phyloP scores from a whole-genome alignment of 2,329 filamentous ascomycete species.

The Fusarium concolor region DNA sequence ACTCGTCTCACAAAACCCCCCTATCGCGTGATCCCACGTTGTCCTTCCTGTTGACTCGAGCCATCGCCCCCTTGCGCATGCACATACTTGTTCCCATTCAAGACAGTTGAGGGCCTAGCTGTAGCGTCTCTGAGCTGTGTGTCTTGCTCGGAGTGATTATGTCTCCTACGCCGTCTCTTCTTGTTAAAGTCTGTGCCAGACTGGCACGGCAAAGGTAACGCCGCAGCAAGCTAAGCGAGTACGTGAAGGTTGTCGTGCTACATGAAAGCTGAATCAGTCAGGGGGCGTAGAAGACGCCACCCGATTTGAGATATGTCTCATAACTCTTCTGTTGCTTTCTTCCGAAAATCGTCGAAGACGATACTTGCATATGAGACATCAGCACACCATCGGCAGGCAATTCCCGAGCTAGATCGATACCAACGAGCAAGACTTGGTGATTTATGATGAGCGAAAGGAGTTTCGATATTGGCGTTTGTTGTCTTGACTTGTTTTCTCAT shows the following conservation, averaged over 20 bases:
- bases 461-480: conserved; percentile 23
- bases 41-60: conserved; percentile 26
- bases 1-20: conserved; percentile 36
- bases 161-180: conserved; percentile 19
- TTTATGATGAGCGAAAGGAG: conserved; percentile 22
- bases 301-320: conserved; percentile 13
- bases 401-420: conserved; percentile 4
- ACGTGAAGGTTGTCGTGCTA: conserved; percentile 25
- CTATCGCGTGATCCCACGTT: conserved; percentile 41
- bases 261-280: conserved; percentile 12
- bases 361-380: conserved; percentile 23
- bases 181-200: conserved; percentile 23
- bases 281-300: conserved; percentile 1
- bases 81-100: conserved; percentile 25
- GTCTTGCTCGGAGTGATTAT: conserved; percentile 2
- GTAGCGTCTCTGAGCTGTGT: conserved; percentile 19
- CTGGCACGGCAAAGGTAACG: conserved; percentile 27
- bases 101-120: conserved; percentile 21
- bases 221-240: conserved; percentile 38
- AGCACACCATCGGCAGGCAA: conserved; percentile 12
- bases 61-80: conserved; percentile 22
- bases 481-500: conserved; percentile 22
- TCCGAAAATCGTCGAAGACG: conserved; percentile 11
- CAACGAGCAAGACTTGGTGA: conserved; percentile 26
- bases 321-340: conserved; percentile 5